These are phyloP conservation scores for Metschnikowia baotianmanensis DNA, from an alignment of 805 yeast genomes.

Conservation along the genomic window DNA sequence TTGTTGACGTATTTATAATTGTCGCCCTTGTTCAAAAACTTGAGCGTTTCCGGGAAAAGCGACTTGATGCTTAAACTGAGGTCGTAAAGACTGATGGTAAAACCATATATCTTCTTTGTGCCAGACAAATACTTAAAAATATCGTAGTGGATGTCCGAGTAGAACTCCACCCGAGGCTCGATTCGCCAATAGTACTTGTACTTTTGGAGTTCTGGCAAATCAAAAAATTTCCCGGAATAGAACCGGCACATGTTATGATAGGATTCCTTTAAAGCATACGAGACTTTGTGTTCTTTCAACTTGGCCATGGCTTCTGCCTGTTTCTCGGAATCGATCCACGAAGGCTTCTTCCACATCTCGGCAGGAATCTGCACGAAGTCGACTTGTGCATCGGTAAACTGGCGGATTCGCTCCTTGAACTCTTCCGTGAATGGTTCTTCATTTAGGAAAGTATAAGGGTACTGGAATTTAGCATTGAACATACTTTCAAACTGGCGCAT, in stretches of 20 bases:
- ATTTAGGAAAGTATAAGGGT: constrained; percentile 80
- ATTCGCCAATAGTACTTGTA: constrained; percentile 78
- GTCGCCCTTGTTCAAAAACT: constrained; percentile 55
- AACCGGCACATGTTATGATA: constrained; percentile 87
- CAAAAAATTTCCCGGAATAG: constrained; percentile 62
- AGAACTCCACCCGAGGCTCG: constrained; percentile 71
- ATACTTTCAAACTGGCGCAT: constrained; percentile 58
- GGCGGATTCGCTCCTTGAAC: constrained; percentile 48
- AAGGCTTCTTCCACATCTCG: constrained; percentile 59
- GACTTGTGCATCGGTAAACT: constrained; percentile 30
- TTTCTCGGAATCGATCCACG: constrained; percentile 45
- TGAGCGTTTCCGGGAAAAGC: constrained; percentile 68
- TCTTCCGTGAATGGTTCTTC: constrained; percentile 61
- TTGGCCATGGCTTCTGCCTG: constrained; percentile 41
- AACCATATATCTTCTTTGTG: constrained; percentile 71
- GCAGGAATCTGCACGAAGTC: constrained; percentile 41
- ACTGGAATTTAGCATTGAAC: constrained; percentile 68
- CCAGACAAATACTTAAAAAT: constrained; percentile 71
- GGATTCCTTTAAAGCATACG: constrained; percentile 58
- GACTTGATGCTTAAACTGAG: constrained; percentile 60
- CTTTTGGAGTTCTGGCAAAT: constrained; percentile 59
- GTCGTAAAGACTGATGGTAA: constrained; percentile 66
- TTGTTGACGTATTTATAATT: constrained; percentile 50
- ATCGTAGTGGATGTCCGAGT: constrained; percentile 70
- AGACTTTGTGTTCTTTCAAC: constrained; percentile 45